Conservation (phyloP, 164 flowering plant species). For the Liriodendron chinense region DNA sequence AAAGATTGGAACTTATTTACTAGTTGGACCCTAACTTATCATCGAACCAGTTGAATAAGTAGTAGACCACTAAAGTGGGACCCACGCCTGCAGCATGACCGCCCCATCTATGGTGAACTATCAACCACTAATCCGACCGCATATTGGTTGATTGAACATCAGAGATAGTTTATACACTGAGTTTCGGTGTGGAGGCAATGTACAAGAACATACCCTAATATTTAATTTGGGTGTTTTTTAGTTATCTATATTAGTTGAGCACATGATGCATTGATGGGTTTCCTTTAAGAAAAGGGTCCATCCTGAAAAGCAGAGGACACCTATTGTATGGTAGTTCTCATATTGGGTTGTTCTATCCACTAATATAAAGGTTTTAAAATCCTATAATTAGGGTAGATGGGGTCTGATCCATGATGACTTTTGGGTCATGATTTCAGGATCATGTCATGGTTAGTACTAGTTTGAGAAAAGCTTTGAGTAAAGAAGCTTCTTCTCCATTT, state of each 20-base stretch:
- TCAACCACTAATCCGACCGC: too few relatives aligned
- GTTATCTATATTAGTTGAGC: neutral
- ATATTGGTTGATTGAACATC: too few relatives aligned
- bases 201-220: too few relatives aligned
- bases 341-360: neutral
- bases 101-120: too few relatives aligned
- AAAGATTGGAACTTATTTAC: too few relatives aligned
- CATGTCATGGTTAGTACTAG: neutral
- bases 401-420: neutral
- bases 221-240: too few relatives aligned
- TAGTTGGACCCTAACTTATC: too few relatives aligned
- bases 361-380: neutral
- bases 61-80: too few relatives aligned
- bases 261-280: neutral
- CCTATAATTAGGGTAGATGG: neutral
- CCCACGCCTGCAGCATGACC: too few relatives aligned
- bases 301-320: neutral
- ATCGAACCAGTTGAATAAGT: too few relatives aligned
- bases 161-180: too few relatives aligned
- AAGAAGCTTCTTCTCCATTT: neutral
- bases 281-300: neutral
- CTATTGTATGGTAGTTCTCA: neutral
- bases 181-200: too few relatives aligned
- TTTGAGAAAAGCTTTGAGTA: neutral
- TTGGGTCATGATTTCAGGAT: slow-evolving; percentile 1